Evolutionary conservation across 352 stramenopile species (phyloP).

Genomic region (Phytophthora palmivora): DNA sequence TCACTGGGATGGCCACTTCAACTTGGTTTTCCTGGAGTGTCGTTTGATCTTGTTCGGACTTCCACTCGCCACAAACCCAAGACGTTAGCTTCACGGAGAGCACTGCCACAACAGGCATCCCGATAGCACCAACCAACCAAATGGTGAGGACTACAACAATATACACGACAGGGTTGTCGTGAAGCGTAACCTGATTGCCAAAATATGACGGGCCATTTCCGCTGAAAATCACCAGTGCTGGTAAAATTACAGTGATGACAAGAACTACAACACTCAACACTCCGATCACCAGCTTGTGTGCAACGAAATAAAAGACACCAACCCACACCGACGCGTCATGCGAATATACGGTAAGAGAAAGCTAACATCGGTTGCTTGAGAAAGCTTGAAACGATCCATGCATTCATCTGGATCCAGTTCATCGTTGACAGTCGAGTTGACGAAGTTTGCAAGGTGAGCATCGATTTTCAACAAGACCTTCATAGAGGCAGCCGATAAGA

Average conservation of each 20-base stretch:
- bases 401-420: conserved; percentile 7
- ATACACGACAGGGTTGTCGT: conserved; percentile 10
- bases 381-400: conserved; percentile 12
- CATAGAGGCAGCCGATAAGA: neutral
- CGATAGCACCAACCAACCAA: conserved; percentile 13
- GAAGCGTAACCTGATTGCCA: neutral
- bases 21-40: neutral
- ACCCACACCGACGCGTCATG: conserved; percentile 15
- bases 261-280: conserved; percentile 9
- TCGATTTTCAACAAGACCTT: conserved; percentile 17
- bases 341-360: conserved; percentile 5
- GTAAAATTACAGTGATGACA: conserved; percentile 7
- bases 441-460: conserved; percentile 8
- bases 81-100: conserved; percentile 15
- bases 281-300: neutral
- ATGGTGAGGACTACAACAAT: neutral
- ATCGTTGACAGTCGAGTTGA: neutral
- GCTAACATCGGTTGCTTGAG: conserved; percentile 13
- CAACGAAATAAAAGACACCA: conserved; percentile 9
- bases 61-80: conserved; percentile 8
- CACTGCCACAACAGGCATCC: conserved; percentile 3
- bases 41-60: neutral
- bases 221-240: conserved; percentile 5
- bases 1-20: conserved; percentile 3
- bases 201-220: neutral